Evolutionary conservation across 768 basidiomycete genomes (phyloP).

Genomic region (Boletus huronensis): DNA sequence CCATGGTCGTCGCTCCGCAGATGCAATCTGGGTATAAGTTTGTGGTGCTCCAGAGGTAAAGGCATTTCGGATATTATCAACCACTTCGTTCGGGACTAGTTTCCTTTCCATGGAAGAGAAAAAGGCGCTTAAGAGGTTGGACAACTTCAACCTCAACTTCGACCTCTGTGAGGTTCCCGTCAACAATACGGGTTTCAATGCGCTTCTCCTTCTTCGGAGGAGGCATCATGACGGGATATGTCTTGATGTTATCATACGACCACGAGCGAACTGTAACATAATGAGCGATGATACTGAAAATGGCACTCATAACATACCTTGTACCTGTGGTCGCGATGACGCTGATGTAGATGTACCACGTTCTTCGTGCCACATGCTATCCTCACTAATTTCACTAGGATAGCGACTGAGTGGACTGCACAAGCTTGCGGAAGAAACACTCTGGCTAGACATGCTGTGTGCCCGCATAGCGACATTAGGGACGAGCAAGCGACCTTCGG

Average conservation of each 20-base stretch:
- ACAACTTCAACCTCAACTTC: conserved; percentile 53
- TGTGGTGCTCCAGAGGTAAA: conserved; percentile 12
- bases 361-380: conserved; percentile 30
- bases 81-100: conserved; percentile 25
- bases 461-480: conserved; percentile 39
- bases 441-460: conserved; percentile 35
- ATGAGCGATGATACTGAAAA: conserved; percentile 8
- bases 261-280: conserved; percentile 56
- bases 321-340: conserved; percentile 41
- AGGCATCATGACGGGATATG: conserved; percentile 54
- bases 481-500: conserved; percentile 62
- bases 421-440: conserved; percentile 24
- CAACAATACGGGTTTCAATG: conserved; percentile 45
- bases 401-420: conserved; percentile 40
- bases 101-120: conserved; percentile 59
- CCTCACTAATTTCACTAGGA: conserved; percentile 39
- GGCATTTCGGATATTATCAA: conserved; percentile 17
- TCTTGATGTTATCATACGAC: conserved; percentile 72
- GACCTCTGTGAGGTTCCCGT: conserved; percentile 50
- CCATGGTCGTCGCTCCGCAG: conserved; percentile 27
- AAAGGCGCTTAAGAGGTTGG: conserved; percentile 59
- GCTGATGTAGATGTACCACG: conserved; percentile 22
- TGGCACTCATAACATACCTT: conserved; percentile 41
- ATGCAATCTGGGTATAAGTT: conserved; percentile 31
- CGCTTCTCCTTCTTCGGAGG: conserved; percentile 54